A percentile compares a stretch with the other conserved stretches of the same genome.
phyloP scores from a whole-genome alignment of 2,329 filamentous ascomycete species.

The Magnaporthiopsis incrustans region DNA sequence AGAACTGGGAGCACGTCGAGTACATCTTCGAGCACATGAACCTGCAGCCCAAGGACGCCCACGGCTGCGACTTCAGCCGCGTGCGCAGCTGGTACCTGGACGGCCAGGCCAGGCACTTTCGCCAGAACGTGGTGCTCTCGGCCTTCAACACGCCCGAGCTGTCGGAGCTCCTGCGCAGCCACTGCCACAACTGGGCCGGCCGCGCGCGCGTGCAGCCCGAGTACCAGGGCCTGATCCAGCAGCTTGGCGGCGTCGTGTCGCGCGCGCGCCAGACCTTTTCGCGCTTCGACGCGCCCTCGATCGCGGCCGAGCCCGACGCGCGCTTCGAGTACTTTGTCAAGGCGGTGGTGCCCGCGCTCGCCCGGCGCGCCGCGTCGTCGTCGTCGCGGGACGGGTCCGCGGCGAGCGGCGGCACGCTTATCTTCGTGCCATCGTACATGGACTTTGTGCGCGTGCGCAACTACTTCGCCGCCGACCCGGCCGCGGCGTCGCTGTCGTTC shows the following conservation, averaged over 20 bases:
- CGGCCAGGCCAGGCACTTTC: conserved; percentile 67
- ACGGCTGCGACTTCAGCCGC: conserved; percentile 88
- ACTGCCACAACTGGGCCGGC: conserved; percentile 75
- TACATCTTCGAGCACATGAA: conserved; percentile 90
- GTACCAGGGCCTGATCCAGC: conserved; percentile 65
- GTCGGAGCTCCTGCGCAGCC: conserved; percentile 65
- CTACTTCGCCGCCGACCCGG: conserved; percentile 67
- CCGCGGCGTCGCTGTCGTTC: conserved; percentile 54
- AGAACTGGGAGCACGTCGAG: conserved; percentile 96
- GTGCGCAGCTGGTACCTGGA: conserved; percentile 93
- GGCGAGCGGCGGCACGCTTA: conserved; percentile 63
- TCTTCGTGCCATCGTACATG: conserved; percentile 89
- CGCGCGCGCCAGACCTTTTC: conserved; percentile 80
- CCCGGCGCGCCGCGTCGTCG: conserved; percentile 50
- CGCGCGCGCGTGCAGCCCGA: conserved; percentile 64
- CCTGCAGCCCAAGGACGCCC: conserved; percentile 76
- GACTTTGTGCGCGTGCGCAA: conserved; percentile 94
- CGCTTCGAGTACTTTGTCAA: conserved; percentile 88
- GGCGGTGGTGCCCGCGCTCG: conserved; percentile 67
- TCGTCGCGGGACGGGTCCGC: conserved; percentile 16
- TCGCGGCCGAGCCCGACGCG: conserved; percentile 72
- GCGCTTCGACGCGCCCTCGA: conserved; percentile 65
- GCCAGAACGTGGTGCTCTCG: conserved; percentile 77
- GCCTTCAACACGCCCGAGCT: conserved; percentile 85
- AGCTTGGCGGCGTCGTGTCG: conserved; percentile 49